Evolutionary conservation across 345 rosid species (phyloP), one percentile per base, ranked within the genome.

Genomic region (Populus ilicifolia): DNA sequence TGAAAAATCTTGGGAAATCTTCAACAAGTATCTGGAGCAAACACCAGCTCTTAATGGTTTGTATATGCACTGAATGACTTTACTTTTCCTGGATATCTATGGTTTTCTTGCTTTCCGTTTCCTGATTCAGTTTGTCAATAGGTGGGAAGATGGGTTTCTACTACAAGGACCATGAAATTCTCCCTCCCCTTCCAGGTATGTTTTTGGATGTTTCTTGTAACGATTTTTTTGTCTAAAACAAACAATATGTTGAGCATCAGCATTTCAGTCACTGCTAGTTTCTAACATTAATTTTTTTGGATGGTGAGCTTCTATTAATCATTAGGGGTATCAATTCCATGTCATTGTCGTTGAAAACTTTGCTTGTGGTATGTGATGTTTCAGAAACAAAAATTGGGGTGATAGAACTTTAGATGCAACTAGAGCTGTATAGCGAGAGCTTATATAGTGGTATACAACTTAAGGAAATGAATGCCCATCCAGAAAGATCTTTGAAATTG

Each of bases 71-170:
- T 59, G 43, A 23, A n/a, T 46, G 36, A 75, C 14, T 67, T 61
- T 27, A 1, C 21, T 41, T 71, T 61, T 48, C 14, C 27, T 66
- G 63, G 38, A 54, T 79, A 54, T 46, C 73, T 29, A 67, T 54
- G 76, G n/a, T 66, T 66, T 64, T 64, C 30, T 27, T 75, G 52
- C 52, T 65, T 39, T 77, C 69, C 84, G 25, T 77, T 80, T 69
- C 43, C 86, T 86, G 74, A 77, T 84, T 75, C 20, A 38, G 9
- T 72, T 78, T 71, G 36, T 67, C 21, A 74, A 82, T 72, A 93
- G 98, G 88, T 84, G 97, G 99, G 67, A 96, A 92, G 85, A 85
- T 96, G n/a, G 97, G 99, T 73, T 96, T 90, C 83, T 96, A 89
- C 87, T 96, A 91, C 88, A 93, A 87, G 86, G 98, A 96, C 71